Conservation (phyloP, 108 stramenopile species). For the Cylindrotheca closterium region DNA sequence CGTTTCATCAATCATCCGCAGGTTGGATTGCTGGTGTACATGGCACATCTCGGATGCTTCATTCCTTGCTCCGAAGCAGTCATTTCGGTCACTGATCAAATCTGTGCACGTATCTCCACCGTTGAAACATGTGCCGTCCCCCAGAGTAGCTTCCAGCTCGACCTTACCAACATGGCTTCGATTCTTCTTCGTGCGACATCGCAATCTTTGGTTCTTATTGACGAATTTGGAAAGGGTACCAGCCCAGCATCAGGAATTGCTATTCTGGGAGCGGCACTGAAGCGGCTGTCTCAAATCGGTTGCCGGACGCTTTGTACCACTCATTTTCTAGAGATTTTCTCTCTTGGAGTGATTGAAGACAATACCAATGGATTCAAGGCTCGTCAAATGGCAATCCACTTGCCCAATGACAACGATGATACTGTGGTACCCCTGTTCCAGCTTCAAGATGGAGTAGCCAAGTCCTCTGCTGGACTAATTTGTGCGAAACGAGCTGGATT, state of each 20-base stretch:
- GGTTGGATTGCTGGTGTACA: constrained; percentile 86
- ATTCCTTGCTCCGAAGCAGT: constrained; percentile 84
- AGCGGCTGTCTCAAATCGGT: constrained; percentile 50
- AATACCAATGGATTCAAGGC: constrained; percentile 72
- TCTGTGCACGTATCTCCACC: constrained; percentile 84
- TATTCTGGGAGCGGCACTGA: constrained; percentile 81
- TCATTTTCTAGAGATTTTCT: constrained; percentile 95
- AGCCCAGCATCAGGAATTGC: constrained; percentile 93
- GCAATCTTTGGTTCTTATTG: constrained; percentile 86
- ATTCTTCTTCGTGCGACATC: constrained; percentile 69
- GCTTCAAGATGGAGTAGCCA: constrained; percentile 84
- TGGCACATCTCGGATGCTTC: constrained; percentile 92
- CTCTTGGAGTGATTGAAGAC: constrained; percentile 72
- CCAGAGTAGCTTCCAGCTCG: constrained; percentile 92
- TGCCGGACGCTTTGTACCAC: constrained; percentile 89
- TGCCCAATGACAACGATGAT: constrained; percentile 70
- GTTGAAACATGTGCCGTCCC: constrained; percentile 92
- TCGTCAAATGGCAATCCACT: constrained; percentile 85
- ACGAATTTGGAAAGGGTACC: constrained; percentile 98
- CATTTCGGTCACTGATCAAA: constrained; percentile 87
- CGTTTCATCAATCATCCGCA: not conserved
- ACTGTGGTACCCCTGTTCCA: constrained; percentile 85
- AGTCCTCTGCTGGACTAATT: constrained; percentile 87
- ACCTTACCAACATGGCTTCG: constrained; percentile 86
- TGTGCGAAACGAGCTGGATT: constrained; percentile 92